Percentiles rank a stretch among this genome's conserved stretches.
These are phyloP conservation scores for Solanum rostratum DNA, from an alignment of 257 asterid species.

Conservation along the genomic window DNA sequence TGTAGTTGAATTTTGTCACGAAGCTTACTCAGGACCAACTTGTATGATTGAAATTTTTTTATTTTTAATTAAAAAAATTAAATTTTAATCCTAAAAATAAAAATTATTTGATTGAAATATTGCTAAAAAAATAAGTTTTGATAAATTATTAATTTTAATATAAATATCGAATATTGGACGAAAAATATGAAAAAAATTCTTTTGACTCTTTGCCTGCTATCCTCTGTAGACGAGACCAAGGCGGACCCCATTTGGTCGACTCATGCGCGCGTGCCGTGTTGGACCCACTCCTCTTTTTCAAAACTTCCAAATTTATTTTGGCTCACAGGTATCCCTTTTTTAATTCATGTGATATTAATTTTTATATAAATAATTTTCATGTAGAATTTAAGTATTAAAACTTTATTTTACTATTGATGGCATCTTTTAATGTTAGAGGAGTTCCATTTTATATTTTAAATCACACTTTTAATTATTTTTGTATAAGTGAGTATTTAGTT, in stretches of 20 bases:
- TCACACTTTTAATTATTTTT: not conserved
- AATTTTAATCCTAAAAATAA: too few relatives aligned
- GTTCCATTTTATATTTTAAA: not conserved
- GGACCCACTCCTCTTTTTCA: constrained; percentile 6
- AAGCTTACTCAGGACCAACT: not conserved
- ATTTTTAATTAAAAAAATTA: not conserved
- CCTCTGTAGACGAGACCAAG: not conserved
- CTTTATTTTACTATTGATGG: not conserved
- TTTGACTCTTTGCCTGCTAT: constrained; percentile 5
- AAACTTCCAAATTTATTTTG: not conserved
- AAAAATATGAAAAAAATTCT: not conserved
- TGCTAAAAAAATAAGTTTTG: too few relatives aligned
- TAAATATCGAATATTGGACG: rapidly evolving
- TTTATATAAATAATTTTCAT: not conserved
- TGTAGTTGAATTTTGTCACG: not conserved
- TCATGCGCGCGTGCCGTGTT: constrained; percentile 18
- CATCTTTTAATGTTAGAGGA: not conserved
- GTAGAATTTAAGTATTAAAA: not conserved
- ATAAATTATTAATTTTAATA: too few relatives aligned
- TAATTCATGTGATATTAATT: not conserved
- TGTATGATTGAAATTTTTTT: not conserved
- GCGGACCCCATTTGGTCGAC: constrained; percentile 3
- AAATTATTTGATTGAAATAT: too few relatives aligned
- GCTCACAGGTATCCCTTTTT: not conserved
- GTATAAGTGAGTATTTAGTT: not conserved